Evolutionary conservation across 2,329 filamentous ascomycete species (phyloP), one percentile per base, ranked within the genome.

Genomic region (Xylariaceae sp.): DNA sequence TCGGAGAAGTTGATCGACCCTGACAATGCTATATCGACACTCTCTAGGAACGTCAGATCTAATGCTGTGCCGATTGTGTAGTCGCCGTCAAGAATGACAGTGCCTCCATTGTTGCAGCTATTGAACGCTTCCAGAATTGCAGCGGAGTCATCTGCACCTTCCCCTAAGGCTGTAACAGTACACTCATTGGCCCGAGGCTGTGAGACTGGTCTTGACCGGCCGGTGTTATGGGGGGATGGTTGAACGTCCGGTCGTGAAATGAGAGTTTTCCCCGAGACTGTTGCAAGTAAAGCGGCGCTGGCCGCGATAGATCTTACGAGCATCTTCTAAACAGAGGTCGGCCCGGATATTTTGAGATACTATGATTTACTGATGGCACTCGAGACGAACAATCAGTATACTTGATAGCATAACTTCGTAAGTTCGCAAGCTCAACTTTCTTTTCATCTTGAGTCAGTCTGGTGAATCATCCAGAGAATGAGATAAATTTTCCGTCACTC

Each of bases 41-140:
- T 71, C 39, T 81, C 71, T 15, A 87, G 68, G 62, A 84, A 86
- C 0, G 81, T 85, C 57, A 87, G 66, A 58, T 88, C 80, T 32
- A 88, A 62, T 0, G 83, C 81, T 0, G 80, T 86, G 12, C 76
- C 82, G 52, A 88, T 77, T 1, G 74, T 79, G 61, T 87, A 88
- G 4, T 71, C 73, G 49, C 73, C 69, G 30, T 78, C 76, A 15
- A 87, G 79, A 2, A 86, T 71, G 5, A 85, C 77, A 11, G 77
- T 79, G 7, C 83, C 83, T 11, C 82, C 82, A 51, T 81, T 68
- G 58, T 86, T 86, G 66, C 83, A 86, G 49, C 75, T 60, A 31
- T 78, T 67, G 50, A 83, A 66, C 2, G 80, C 79, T 0, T 69
- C 59, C 3, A 83, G 61, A 48, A 85, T 78, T 44, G 73, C 41